phyloP scores from a whole-genome alignment of 2,329 filamentous ascomycete species.

The Microcyclosporella mali region DNA sequence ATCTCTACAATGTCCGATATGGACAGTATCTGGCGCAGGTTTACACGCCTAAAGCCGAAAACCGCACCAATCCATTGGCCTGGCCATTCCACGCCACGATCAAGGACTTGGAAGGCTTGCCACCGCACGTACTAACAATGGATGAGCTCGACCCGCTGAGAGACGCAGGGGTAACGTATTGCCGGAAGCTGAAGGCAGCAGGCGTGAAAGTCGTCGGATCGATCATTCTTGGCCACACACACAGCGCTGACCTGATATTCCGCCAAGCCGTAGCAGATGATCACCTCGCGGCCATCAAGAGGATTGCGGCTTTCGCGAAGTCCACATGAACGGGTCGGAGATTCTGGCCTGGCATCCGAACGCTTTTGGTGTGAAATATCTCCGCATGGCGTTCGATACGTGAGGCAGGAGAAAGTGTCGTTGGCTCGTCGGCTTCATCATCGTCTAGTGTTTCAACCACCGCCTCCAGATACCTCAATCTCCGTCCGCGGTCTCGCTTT shows the following conservation, averaged over 20 bases:
- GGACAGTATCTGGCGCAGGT: slow-evolving; percentile 12
- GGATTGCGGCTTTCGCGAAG: slow-evolving; percentile 16
- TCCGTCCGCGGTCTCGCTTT: slow-evolving; percentile 52
- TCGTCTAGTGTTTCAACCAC: slow-evolving; percentile 6
- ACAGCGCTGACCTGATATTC: slow-evolving; percentile 15
- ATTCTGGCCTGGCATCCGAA: too few relatives aligned
- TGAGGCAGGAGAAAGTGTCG: neutral
- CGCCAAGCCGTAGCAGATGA: slow-evolving; percentile 17
- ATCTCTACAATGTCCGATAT: slow-evolving; percentile 18
- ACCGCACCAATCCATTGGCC: slow-evolving; percentile 23
- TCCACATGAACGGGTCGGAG: too few relatives aligned
- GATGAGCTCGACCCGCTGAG: slow-evolving; percentile 25
- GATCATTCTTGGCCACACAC: slow-evolving; percentile 17
- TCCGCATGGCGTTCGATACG: neutral
- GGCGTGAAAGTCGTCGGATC: slow-evolving; percentile 10
- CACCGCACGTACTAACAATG: slow-evolving; percentile 20
- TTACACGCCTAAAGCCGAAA: slow-evolving; percentile 10
- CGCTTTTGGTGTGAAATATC: neutral
- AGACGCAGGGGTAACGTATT: slow-evolving; percentile 23
- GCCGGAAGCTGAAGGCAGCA: slow-evolving; percentile 16
- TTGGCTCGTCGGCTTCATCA: neutral
- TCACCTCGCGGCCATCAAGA: slow-evolving; percentile 10
- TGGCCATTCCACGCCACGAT: slow-evolving; percentile 27
- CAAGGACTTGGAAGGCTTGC: slow-evolving; percentile 21
- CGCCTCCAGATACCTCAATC: slow-evolving; percentile 27